Evolutionary conservation across 2,329 filamentous ascomycete genomes (phyloP).

Genomic region (Cercospora sp.): DNA sequence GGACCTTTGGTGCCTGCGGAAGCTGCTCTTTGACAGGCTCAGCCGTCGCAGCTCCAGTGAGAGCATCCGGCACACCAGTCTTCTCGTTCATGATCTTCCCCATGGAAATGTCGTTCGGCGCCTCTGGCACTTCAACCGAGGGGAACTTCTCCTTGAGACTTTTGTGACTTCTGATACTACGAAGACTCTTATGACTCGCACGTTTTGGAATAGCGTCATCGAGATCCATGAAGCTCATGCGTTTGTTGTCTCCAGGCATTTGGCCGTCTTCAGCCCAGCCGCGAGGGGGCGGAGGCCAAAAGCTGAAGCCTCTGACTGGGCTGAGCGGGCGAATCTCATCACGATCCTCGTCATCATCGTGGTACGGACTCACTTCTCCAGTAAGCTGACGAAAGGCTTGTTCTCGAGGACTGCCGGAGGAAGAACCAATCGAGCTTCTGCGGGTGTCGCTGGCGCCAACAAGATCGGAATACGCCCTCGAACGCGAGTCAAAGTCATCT

Average conservation of each 20-base stretch:
- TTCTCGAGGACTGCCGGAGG: slow-evolving; percentile 6
- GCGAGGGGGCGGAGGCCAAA: not conserved
- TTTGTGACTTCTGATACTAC: slow-evolving; percentile 8
- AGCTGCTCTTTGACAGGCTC: slow-evolving; percentile 24
- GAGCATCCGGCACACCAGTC: slow-evolving; percentile 24
- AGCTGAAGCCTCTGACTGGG: slow-evolving; percentile 6
- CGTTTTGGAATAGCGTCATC: slow-evolving; percentile 15
- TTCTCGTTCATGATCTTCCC: slow-evolving; percentile 18
- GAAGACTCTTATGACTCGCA: slow-evolving; percentile 6
- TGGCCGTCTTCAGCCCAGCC: slow-evolving; percentile 2
- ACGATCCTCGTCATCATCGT: slow-evolving; percentile 10
- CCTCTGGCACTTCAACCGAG: slow-evolving; percentile 16
- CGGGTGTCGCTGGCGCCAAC: not conserved
- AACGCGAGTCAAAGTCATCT: not conserved
- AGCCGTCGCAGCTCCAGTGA: slow-evolving; percentile 24
- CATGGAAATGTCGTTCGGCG: slow-evolving; percentile 25
- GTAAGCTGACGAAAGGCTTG: slow-evolving; percentile 21
- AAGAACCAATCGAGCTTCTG: not conserved
- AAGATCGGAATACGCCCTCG: not conserved
- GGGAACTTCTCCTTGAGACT: slow-evolving; percentile 10
- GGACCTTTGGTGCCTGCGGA: slow-evolving; percentile 22
- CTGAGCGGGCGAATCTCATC: slow-evolving; percentile 21
- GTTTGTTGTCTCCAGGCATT: not conserved
- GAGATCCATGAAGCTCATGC: slow-evolving; percentile 26
- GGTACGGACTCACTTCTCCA: slow-evolving; percentile 1